A percentile compares a stretch with the other conserved stretches of the same genome.
phyloP scores from a whole-genome alignment of 768 basidiomycete genomes.

The Suillus luteus region DNA sequence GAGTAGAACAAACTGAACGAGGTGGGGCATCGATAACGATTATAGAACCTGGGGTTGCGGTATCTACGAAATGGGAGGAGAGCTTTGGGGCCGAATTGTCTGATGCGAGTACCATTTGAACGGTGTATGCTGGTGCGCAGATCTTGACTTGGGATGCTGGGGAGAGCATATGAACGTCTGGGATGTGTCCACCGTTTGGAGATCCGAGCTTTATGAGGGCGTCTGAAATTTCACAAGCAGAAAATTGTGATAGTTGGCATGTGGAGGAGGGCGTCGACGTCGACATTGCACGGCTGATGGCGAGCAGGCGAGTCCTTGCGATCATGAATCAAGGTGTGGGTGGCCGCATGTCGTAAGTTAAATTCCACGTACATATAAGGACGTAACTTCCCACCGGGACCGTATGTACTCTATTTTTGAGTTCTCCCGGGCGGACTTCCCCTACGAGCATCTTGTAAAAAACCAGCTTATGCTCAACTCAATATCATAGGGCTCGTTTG shows the following conservation, averaged over 20 bases:
- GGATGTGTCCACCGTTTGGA: conserved; percentile 75
- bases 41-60: conserved; percentile 61
- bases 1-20: conserved; percentile 46
- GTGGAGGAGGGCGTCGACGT: conserved; percentile 11
- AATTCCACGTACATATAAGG: background rate
- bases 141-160: conserved; percentile 43
- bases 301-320: conserved; percentile 12
- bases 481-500: too few species aligned
- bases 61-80: conserved; percentile 80
- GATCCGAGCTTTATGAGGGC: conserved; percentile 80
- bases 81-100: conserved; percentile 65
- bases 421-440: too few species aligned
- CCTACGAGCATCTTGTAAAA: too few species aligned
- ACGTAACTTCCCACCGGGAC: background rate
- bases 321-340: background rate
- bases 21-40: conserved; percentile 76
- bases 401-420: too few species aligned
- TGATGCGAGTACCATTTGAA: conserved; percentile 69
- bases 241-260: conserved; percentile 40
- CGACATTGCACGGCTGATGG: conserved; percentile 24
- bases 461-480: too few species aligned
- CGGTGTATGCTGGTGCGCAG: conserved; percentile 86
- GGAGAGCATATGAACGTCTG: conserved; percentile 64
- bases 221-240: conserved; percentile 87
- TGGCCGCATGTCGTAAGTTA: background rate